Conservation (phyloP, 306 rosid genomes). For the Cucurbita argyrosperma region DNA sequence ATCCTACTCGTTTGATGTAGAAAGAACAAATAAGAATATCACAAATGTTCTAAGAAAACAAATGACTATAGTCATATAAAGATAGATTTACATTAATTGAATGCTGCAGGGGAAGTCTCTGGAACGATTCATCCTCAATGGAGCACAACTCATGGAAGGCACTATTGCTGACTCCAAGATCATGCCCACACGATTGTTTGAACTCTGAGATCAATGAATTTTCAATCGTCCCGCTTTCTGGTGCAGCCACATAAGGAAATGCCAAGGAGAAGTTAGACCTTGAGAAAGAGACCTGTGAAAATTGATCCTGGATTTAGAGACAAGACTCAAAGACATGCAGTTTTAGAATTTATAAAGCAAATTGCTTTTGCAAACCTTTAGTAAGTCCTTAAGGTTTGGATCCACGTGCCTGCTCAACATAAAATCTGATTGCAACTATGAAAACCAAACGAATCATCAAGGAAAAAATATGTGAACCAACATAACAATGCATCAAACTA, state of each 20-base stretch:
- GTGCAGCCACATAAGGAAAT: constrained; percentile 70
- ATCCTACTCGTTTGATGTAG: constrained; percentile 24
- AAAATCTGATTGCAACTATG: constrained; percentile 64
- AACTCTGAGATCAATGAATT: constrained; percentile 56
- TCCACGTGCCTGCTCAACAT: constrained; percentile 32
- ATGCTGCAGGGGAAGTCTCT: constrained; percentile 26
- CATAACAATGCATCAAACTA: not conserved
- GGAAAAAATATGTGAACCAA: not conserved
- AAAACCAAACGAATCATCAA: not conserved
- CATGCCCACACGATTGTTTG: constrained; percentile 58
- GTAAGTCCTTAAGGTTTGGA: constrained; percentile 49
- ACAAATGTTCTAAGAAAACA: not conserved
- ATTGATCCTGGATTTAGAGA: constrained; percentile 11
- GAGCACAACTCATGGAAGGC: constrained; percentile 58
- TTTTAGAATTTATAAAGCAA: not conserved
- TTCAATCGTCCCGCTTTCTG: constrained; percentile 51
- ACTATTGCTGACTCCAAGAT: constrained; percentile 33
- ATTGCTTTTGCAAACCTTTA: constrained; percentile 41
- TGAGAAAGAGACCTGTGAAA: constrained; percentile 51
- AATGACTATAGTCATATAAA: not conserved
- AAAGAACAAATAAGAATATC: not conserved
- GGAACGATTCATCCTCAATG: constrained; percentile 23
- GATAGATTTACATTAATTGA: constrained; percentile 53
- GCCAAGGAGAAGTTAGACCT: constrained; percentile 78
- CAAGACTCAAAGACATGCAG: not conserved